These are phyloP conservation scores for Kernera saxatilis DNA, from an alignment of 345 rosid species.

Conservation along the genomic window DNA sequence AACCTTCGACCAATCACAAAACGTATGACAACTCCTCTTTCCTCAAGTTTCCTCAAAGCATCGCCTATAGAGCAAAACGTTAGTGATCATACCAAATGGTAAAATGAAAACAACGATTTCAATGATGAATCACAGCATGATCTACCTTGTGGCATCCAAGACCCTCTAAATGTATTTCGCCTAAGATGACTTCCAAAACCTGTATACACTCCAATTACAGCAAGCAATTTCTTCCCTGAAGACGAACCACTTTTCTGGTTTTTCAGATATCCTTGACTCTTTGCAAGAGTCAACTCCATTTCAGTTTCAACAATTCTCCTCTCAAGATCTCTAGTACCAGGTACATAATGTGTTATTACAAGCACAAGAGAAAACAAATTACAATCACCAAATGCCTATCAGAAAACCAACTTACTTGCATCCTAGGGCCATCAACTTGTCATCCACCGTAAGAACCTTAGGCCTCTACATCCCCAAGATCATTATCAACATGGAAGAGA, in stretches of 20 bases:
- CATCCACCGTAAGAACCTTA: slow-evolving; percentile 81
- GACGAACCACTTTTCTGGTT: slow-evolving; percentile 42
- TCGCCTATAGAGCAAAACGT: slow-evolving; percentile 40
- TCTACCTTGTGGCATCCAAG: slow-evolving; percentile 94
- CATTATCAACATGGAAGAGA: background rate
- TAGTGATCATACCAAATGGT: background rate
- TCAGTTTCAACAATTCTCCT: slow-evolving; percentile 81
- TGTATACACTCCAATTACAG: slow-evolving; percentile 91
- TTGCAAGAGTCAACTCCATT: slow-evolving; percentile 93
- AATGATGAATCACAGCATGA: background rate
- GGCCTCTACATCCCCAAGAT: slow-evolving; percentile 55
- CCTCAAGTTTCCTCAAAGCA: slow-evolving; percentile 76
- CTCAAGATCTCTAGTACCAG: slow-evolving; percentile 67
- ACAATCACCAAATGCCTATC: background rate
- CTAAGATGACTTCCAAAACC: slow-evolving; percentile 86
- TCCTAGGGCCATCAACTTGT: slow-evolving; percentile 65
- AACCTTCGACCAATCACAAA: slow-evolving; percentile 98
- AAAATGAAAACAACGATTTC: background rate
- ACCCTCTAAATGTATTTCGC: slow-evolving; percentile 73
- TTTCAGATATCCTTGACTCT: slow-evolving; percentile 82
- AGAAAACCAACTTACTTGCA: slow-evolving; percentile 67
- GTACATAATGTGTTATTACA: background rate
- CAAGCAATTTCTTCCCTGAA: slow-evolving; percentile 60
- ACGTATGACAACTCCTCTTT: slow-evolving; percentile 83
- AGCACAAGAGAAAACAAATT: background rate